Evolutionary conservation across 2,329 filamentous ascomycete species (phyloP).

Genomic region (Neobulgaria alba): DNA sequence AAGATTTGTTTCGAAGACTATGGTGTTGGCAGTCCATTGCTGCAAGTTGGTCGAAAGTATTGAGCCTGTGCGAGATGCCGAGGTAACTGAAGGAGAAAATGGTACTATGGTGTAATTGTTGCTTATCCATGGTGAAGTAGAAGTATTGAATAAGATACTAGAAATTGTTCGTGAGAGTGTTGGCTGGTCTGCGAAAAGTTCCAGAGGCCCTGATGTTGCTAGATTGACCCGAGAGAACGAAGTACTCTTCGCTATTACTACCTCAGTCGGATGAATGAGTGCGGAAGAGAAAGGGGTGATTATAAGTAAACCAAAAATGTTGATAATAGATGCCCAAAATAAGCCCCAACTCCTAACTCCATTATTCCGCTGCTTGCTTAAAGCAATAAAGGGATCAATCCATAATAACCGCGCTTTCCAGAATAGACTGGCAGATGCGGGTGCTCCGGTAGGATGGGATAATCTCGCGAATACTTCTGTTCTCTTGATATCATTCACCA

Average conservation of each 20-base stretch:
- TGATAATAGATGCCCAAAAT: slow-evolving; percentile 11
- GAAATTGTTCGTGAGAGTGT: slow-evolving; percentile 11
- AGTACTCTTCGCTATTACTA: slow-evolving; percentile 1
- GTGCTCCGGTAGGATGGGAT: slow-evolving; percentile 5
- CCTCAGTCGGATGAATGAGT: slow-evolving; percentile 6
- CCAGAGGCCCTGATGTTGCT: slow-evolving; percentile 1
- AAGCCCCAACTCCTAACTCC: slow-evolving; percentile 10
- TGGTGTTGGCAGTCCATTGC: slow-evolving; percentile 11
- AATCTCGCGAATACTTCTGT: slow-evolving; percentile 12
- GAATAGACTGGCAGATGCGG: slow-evolving; percentile 9
- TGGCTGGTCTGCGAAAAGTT: slow-evolving; percentile 7
- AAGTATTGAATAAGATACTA: slow-evolving; percentile 9
- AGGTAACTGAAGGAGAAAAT: slow-evolving; percentile 10
- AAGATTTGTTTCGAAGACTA: slow-evolving; percentile 9
- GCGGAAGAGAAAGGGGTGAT: slow-evolving; percentile 14
- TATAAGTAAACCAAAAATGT: slow-evolving; percentile 10
- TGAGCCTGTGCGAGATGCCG: slow-evolving; percentile 3
- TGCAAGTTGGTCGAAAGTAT: slow-evolving; percentile 1
- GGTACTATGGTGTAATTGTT: slow-evolving; percentile 13
- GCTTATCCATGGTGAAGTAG: slow-evolving; percentile 12
- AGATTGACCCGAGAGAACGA: slow-evolving; percentile 5
- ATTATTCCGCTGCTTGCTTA: slow-evolving; percentile 9
- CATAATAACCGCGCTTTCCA: slow-evolving; percentile 7
- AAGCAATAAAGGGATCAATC: slow-evolving; percentile 7
- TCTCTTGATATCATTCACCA: slow-evolving; percentile 9